Evolutionary conservation across 2,329 filamentous ascomycete genomes (phyloP).

Genomic region (Colletotrichum tanaceti): DNA sequence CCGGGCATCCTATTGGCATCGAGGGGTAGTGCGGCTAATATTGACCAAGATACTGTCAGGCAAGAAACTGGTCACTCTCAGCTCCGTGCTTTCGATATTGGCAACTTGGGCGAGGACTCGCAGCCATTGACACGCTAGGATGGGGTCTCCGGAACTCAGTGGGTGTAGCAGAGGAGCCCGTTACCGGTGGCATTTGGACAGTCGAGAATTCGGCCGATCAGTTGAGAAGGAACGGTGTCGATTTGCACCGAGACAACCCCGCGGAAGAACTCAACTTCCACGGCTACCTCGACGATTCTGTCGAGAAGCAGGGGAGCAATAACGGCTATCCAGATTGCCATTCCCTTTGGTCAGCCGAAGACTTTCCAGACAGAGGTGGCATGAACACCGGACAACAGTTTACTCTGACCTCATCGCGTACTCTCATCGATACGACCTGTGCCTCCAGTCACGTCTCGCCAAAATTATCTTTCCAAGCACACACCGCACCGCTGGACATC

Average conservation of each 20-base stretch:
- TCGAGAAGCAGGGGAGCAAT: constrained; percentile 59
- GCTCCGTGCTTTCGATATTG: constrained; percentile 63
- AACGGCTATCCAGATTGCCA: constrained; percentile 79
- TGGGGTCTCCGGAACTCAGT: constrained; percentile 79
- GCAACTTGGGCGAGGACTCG: constrained; percentile 42
- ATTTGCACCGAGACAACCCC: constrained; percentile 75
- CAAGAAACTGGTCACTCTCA: constrained; percentile 67
- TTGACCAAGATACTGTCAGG: constrained; percentile 63
- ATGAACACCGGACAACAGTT: constrained; percentile 64
- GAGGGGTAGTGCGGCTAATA: constrained; percentile 68
- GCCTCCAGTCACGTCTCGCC: constrained; percentile 58
- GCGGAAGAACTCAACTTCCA: constrained; percentile 80
- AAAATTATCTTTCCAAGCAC: constrained; percentile 68
- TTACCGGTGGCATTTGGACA: constrained; percentile 61
- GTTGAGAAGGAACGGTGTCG: constrained; percentile 62
- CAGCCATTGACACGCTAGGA: constrained; percentile 53
- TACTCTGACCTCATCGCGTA: constrained; percentile 47
- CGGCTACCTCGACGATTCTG: constrained; percentile 60
- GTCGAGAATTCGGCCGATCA: constrained; percentile 77
- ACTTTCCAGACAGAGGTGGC: constrained; percentile 51
- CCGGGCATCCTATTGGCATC: constrained; percentile 70
- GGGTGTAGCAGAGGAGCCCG: constrained; percentile 70
- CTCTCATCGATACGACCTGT: constrained; percentile 58
- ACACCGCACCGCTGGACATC: constrained; percentile 74
- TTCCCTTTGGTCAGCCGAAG: constrained; percentile 71